Base-by-base conservation (phyloP, 164 flowering plant species). In the Piper betle region DNA sequence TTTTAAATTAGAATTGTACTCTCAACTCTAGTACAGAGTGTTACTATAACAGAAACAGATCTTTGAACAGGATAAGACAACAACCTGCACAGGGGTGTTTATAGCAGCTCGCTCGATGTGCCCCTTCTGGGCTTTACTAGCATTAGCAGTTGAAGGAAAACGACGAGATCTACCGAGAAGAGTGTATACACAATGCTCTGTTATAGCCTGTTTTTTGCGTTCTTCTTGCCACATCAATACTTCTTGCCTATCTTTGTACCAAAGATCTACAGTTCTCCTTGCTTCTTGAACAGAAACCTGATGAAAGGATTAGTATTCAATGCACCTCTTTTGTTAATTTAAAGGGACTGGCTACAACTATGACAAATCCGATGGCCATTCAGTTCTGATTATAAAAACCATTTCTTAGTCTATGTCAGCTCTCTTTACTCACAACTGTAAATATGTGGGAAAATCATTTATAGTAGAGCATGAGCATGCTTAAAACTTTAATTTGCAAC, bases 41-140 rank as follows among this genome's bases (percentile, higher is more conserved):
- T 42, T 6, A 42, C 11, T 6, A 42, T 2, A 42, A 42, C 9
- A 6, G 3, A 46, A 46, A 46, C 9, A 46, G 0, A 46, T 46
- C 33, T 25, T 25, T 25, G 33, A 25, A 2, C 33, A 20, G 39
- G 17, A 2, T 13, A 64, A 20, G 39, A 2, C 8, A 64, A 37
- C 37, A 39, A 90, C 97, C 97, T 91, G 98, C 62, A 90, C 97
- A 37, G 99, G 99, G 50, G 95, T 84, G 70, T 93, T 93, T 64
- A 93, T 90, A 50, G 99, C 99, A 65, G 99, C 96, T 37, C 99
- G 86, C 62, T 88, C 92, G 56, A 93, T 86, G 70, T 93, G 99
- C 39, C 73, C 69, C 67, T 64, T 79, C 5, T 74, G 87, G 12
- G 73, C 48, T 13, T 59, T 50, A 63, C 77, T 75, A 16, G 77